These are phyloP conservation scores for Antarctomyces pellizariae DNA, from an alignment of 495 filamentous ascomycete genomes.

Conservation along the genomic window DNA sequence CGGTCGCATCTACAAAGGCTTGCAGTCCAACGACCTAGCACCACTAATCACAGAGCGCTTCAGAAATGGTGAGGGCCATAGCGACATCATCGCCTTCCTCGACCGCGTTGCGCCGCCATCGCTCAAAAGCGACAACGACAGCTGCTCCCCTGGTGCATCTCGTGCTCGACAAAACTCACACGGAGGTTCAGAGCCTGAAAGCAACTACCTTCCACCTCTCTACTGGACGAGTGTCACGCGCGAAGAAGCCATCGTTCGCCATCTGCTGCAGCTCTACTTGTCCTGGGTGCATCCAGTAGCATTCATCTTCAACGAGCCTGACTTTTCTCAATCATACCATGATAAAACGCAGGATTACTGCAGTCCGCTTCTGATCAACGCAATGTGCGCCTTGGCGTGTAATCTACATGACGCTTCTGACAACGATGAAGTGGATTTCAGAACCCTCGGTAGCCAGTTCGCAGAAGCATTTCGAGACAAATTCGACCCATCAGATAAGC, in stretches of 20 bases:
- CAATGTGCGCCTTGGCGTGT: constrained; percentile 20
- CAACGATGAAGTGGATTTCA: constrained; percentile 10
- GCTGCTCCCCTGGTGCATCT: too few relatives aligned
- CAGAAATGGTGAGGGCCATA: constrained; percentile 12
- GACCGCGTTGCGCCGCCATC: constrained; percentile 9
- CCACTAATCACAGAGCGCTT: constrained; percentile 15
- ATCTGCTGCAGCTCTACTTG: constrained; percentile 21
- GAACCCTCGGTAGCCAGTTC: constrained; percentile 13
- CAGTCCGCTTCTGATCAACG: constrained; percentile 16
- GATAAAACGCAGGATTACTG: constrained; percentile 12
- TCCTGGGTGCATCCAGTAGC: constrained; percentile 22
- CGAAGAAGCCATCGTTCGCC: constrained; percentile 12
- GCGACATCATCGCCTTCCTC: constrained; percentile 16
- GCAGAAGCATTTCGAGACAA: constrained; percentile 12
- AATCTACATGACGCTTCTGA: constrained; percentile 12
- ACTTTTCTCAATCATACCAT: constrained; percentile 14
- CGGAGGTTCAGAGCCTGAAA: constrained; percentile 4
- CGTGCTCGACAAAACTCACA: constrained; percentile 5
- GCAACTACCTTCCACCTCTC: constrained; percentile 1
- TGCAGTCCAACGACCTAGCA: constrained; percentile 14
- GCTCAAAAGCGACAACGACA: constrained; percentile 6
- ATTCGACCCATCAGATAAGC: constrained; percentile 8
- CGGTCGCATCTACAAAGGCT: constrained; percentile 13
- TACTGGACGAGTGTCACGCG: constrained; percentile 16
- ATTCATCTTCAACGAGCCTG: constrained; percentile 18